Percentiles rank a stretch among this genome's conserved stretches.
These are phyloP conservation scores for Persicaria tinctoria DNA, from an alignment of 148 eudicot genomes.

Conservation along the genomic window DNA sequence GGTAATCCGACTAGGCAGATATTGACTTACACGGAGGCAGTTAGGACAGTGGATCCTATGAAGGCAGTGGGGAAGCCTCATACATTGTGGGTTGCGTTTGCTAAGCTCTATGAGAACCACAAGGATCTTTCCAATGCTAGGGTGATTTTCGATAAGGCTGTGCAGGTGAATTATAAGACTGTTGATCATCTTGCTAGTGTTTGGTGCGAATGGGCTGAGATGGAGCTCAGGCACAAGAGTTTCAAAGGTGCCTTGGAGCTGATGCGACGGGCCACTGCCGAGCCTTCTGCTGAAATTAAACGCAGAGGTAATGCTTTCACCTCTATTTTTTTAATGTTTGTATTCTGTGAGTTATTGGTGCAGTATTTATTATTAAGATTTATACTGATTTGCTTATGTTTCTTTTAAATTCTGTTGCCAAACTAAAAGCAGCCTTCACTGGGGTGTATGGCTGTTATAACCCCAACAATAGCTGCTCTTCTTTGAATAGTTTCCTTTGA, in stretches of 20 bases:
- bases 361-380: not conserved
- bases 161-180: conserved; percentile 78
- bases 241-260: conserved; percentile 70
- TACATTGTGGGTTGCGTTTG: conserved; percentile 93
- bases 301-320: conserved; percentile 52
- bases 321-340: conserved; percentile 5
- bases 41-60: conserved; percentile 87
- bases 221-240: conserved; percentile 78
- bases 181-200: conserved; percentile 91
- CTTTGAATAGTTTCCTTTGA: too few relatives aligned
- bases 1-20: conserved; percentile 82
- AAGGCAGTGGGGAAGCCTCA: conserved; percentile 96
- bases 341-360: not conserved
- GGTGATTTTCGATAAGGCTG: conserved; percentile 89
- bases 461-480: too few relatives aligned
- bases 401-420: too few relatives aligned
- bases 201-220: conserved; percentile 99
- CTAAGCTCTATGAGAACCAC: conserved; percentile 78
- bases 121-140: conserved; percentile 75
- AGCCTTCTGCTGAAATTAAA: conserved; percentile 85
- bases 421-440: too few relatives aligned
- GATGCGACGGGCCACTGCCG: conserved; percentile 96
- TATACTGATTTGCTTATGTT: not conserved
- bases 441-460: too few relatives aligned
- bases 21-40: conserved; percentile 88